These are phyloP conservation scores for Aspergillus cristatus DNA, from an alignment of 495 filamentous ascomycete genomes.

Conservation along the genomic window DNA sequence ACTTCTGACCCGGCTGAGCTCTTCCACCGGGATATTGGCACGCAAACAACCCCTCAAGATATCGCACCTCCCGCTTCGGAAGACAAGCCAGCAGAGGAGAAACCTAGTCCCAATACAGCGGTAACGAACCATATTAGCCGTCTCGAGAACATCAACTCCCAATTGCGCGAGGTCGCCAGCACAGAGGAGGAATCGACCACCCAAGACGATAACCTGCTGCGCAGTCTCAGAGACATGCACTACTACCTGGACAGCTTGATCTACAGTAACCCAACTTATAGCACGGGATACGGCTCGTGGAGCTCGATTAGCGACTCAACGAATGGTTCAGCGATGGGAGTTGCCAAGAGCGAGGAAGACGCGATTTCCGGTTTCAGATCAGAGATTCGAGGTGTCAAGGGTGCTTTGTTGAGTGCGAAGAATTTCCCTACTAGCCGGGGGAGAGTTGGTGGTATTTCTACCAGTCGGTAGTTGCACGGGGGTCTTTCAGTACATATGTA, in stretches of 20 bases:
- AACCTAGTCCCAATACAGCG: conserved; percentile 11
- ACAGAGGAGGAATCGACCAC: conserved; percentile 36
- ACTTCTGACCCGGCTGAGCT: conserved; percentile 69
- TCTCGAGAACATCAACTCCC: conserved; percentile 40
- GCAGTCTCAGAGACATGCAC: conserved; percentile 36
- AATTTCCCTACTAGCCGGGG: conserved; percentile 46
- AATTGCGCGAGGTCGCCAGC: conserved; percentile 44
- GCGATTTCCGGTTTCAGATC: conserved; percentile 68
- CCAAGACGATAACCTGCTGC: conserved; percentile 35
- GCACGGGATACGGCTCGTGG: conserved; percentile 25
- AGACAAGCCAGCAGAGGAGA: conserved; percentile 4
- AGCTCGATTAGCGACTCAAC: conserved; percentile 16
- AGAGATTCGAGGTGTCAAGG: conserved; percentile 89
- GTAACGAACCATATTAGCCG: conserved; percentile 30
- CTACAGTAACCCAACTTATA: conserved; percentile 30
- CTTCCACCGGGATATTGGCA: conserved; percentile 82
- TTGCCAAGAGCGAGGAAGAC: conserved; percentile 55
- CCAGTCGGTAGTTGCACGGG: conserved; percentile 1
- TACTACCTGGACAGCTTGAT: conserved; percentile 45
- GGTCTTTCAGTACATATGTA: neutral
- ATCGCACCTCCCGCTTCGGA: conserved; percentile 4
- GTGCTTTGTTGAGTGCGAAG: conserved; percentile 73
- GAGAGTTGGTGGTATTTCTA: conserved; percentile 16
- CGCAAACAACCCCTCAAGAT: conserved; percentile 60
- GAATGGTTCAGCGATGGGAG: conserved; percentile 19